A percentile compares a stretch with the other conserved stretches of the same genome.
phyloP scores from a whole-genome alignment of 129 eudicot species.

The Lactuca saligna region DNA sequence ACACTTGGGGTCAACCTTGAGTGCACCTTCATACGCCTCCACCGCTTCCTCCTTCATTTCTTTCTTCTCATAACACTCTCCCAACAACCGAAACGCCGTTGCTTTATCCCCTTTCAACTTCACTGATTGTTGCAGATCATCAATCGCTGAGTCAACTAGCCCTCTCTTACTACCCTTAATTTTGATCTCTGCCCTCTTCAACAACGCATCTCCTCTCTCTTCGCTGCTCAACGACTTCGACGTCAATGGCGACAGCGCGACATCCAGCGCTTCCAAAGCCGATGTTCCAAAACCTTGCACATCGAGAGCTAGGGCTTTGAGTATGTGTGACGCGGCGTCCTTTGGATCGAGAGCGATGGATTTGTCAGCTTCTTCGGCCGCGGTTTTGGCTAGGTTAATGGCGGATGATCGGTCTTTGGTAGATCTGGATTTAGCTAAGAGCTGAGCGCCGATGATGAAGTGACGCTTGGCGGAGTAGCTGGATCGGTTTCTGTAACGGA shows the following conservation, averaged over 20 bases:
- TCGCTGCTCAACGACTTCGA: slow-evolving; percentile 41
- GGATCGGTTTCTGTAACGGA: slow-evolving; percentile 41
- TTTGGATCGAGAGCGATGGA: slow-evolving; percentile 45
- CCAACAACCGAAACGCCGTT: slow-evolving; percentile 59
- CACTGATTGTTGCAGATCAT: slow-evolving; percentile 60
- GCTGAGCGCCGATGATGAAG: slow-evolving; percentile 86
- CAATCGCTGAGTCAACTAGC: slow-evolving; percentile 43
- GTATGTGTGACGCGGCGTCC: slow-evolving; percentile 62
- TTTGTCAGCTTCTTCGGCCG: slow-evolving; percentile 51
- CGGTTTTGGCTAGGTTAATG: slow-evolving; percentile 56
- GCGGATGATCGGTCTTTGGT: slow-evolving; percentile 37
- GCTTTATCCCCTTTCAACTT: slow-evolving; percentile 47
- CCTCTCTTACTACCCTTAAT: slow-evolving; percentile 43
- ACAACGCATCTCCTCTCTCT: slow-evolving; percentile 65
- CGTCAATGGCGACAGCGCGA: slow-evolving; percentile 52
- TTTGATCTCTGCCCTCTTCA: slow-evolving; percentile 57
- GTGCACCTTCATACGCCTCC: slow-evolving; percentile 40
- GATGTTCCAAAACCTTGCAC: slow-evolving; percentile 54
- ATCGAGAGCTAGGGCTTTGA: slow-evolving; percentile 70
- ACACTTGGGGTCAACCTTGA: slow-evolving; percentile 31
- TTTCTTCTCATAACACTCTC: slow-evolving; percentile 67
- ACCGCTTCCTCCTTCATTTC: slow-evolving; percentile 38
- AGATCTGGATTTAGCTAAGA: slow-evolving; percentile 50
- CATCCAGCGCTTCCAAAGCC: slow-evolving; percentile 60
- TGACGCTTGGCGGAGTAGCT: slow-evolving; percentile 63